Evolutionary conservation across 2,329 filamentous ascomycete genomes (phyloP), one percentile per base, ranked within the genome.

Genomic region (Xylaria sp.): DNA sequence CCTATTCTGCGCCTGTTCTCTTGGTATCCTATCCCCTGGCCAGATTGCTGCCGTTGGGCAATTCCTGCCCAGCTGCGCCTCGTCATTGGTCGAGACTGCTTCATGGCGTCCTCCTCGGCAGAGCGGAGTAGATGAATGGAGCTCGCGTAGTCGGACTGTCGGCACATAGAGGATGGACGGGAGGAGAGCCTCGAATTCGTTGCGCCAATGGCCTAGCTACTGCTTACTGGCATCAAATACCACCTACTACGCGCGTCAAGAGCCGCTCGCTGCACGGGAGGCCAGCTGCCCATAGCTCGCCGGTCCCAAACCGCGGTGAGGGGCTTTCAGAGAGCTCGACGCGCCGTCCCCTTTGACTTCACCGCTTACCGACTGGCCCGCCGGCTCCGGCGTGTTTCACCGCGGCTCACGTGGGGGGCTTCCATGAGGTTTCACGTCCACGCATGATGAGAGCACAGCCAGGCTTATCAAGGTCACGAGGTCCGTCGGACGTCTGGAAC

Each of bases 371-470:
- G 73, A 71, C 66, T 58, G 60, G 52, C 60, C 64, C 71, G 69
- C 72, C 73, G 72, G 69, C 60, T 75, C 74, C 75, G 75, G 71
- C 48, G 52, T 72, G 73, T 74, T 70, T 73, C 72, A 74, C 73
- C 66, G 64, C 57, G 69, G 63, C 66, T 71, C 75, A 77, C 75
- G 75, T 76, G 75, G 75, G 73, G 75, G 73, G 64, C 67, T 31
- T 33, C 48, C 56, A 66, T 68, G 70, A 69, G 60, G 71, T 71
- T 66, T 63, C 57, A 41, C 36, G 51, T 49, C 20, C 13, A 46
- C 33, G 56, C 54, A 57, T 61, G 48, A 41, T 46, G 43, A 57
- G 56, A 39, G 48, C 48, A 18, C 54, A 60, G 55, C 55, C 20
- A 66, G 65, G 61, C 61, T 48, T 64, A 41, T 62, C 62, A 58